Percentiles rank a stretch among this genome's conserved stretches.
Evolutionary conservation across 768 basidiomycete species (phyloP).

Genomic region (Harrya chromipes): DNA sequence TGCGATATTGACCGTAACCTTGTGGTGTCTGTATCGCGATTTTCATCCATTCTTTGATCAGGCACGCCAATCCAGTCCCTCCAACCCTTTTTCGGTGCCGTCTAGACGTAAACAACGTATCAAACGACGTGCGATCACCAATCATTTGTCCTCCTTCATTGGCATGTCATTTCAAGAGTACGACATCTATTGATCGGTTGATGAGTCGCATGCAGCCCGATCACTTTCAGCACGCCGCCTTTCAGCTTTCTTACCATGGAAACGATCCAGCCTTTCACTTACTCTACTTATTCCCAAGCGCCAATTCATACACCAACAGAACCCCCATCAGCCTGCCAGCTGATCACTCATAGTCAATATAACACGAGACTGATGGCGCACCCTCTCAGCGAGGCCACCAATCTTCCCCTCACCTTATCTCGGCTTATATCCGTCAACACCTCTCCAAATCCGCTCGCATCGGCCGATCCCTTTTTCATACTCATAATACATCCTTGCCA

Average conservation of each 20-base stretch:
- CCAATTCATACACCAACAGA: constrained; percentile 2
- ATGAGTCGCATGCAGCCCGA: constrained; percentile 16
- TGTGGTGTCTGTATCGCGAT: constrained; percentile 12
- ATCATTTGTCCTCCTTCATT: constrained; percentile 17
- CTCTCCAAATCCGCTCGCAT: constrained; percentile 16
- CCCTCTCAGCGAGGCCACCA: constrained; percentile 16
- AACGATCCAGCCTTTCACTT: constrained; percentile 13
- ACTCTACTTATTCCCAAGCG: background rate
- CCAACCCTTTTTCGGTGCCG: constrained; percentile 34
- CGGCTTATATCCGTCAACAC: constrained; percentile 21
- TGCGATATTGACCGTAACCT: constrained; percentile 8
- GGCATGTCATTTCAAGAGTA: constrained; percentile 23
- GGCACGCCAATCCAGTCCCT: constrained; percentile 23
- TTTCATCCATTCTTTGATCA: constrained; percentile 23
- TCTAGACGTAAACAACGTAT: constrained; percentile 26
- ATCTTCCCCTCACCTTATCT: constrained; percentile 5
- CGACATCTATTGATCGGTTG: constrained; percentile 28
- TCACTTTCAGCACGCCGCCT: constrained; percentile 10
- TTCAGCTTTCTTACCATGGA: constrained; percentile 29
- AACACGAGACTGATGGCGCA: constrained; percentile 3
- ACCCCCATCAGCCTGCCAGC: background rate
- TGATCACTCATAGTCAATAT: constrained; percentile 11
- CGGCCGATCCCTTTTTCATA: constrained; percentile 17
- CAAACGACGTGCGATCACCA: constrained; percentile 27
- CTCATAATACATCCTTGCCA: background rate